A percentile compares a stretch with the other conserved stretches of the same genome.
phyloP scores from a whole-genome alignment of 345 rosid species.

The Arabidopsis suecica region DNA sequence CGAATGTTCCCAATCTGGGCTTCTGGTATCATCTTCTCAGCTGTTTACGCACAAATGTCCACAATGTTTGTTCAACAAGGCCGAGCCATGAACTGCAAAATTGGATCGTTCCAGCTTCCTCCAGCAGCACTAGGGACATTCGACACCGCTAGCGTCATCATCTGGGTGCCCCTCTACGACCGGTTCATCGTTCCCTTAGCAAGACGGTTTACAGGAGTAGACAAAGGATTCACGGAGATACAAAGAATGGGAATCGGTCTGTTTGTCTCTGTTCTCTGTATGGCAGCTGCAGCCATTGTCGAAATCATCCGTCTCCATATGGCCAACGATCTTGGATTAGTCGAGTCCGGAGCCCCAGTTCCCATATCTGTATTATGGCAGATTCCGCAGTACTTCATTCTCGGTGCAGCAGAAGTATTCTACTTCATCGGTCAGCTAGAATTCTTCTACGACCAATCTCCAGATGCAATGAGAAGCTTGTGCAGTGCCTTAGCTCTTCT shows the following conservation, averaged over 20 bases:
- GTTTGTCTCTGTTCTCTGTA: conserved; percentile 69
- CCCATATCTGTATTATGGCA: conserved; percentile 92
- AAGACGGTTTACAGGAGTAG: conserved; percentile 80
- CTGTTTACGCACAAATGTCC: conserved; percentile 87
- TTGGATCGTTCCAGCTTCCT: conserved; percentile 89
- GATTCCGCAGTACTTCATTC: conserved; percentile 80
- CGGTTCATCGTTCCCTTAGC: conserved; percentile 75
- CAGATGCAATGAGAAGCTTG: conserved; percentile 93
- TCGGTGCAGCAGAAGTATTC: conserved; percentile 92
- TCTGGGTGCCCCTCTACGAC: conserved; percentile 91
- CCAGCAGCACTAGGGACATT: conserved; percentile 87
- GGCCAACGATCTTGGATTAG: conserved; percentile 77
- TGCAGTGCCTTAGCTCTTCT: conserved; percentile 81
- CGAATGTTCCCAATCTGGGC: conserved; percentile 98
- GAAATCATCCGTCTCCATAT: conserved; percentile 72
- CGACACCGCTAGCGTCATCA: conserved; percentile 76
- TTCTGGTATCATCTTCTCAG: conserved; percentile 81
- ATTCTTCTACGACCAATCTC: conserved; percentile 95
- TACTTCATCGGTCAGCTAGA: conserved; percentile 83
- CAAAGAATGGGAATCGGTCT: conserved; percentile 96
- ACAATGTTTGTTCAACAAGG: conserved; percentile 97
- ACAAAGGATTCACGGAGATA: conserved; percentile 85
- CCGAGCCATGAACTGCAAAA: conserved; percentile 74
- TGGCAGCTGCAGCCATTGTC: conserved; percentile 84
- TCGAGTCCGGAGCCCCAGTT: conserved; percentile 54